phyloP scores from a whole-genome alignment of 1,284 basidiomycete genomes.

The Cryptococcus sp. region DNA sequence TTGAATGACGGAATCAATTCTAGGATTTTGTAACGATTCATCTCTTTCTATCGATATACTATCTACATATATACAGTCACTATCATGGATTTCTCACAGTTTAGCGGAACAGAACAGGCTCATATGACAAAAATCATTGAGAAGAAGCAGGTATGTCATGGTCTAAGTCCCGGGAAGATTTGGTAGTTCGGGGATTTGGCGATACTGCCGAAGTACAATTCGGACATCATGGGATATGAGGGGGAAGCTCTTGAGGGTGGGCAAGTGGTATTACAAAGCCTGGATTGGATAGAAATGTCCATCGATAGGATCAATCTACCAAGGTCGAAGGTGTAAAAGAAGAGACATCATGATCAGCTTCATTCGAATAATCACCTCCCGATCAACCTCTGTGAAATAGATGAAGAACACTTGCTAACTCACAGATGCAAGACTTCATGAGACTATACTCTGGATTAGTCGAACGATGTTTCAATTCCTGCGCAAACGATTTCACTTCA shows the following conservation, averaged over 20 bases:
- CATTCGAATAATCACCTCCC: too few relatives aligned
- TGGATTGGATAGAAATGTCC: too few relatives aligned
- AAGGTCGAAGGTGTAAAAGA: too few relatives aligned
- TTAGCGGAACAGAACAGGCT: constrained; percentile 80
- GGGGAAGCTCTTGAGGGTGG: too few relatives aligned
- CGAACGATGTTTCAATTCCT: constrained; percentile 91
- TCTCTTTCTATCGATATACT: background rate
- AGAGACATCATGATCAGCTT: too few relatives aligned
- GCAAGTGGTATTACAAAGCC: too few relatives aligned
- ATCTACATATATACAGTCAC: background rate
- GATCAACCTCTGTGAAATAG: too few relatives aligned
- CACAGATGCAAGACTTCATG: constrained; percentile 97
- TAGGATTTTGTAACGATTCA: background rate
- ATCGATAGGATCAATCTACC: too few relatives aligned
- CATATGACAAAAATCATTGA: constrained; percentile 84
- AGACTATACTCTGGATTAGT: constrained; percentile 92
- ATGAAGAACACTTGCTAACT: background rate
- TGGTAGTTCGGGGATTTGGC: constrained; percentile 62
- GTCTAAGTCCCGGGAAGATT: background rate
- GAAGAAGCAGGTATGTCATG: constrained; percentile 73
- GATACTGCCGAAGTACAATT: too few relatives aligned
- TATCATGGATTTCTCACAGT: constrained; percentile 76
- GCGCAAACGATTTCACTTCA: constrained; percentile 95
- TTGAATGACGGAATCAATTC: background rate
- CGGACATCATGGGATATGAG: too few relatives aligned